These are phyloP conservation scores for Dryadomyces quercivorus DNA, from an alignment of 2,329 filamentous ascomycete genomes.

Conservation along the genomic window DNA sequence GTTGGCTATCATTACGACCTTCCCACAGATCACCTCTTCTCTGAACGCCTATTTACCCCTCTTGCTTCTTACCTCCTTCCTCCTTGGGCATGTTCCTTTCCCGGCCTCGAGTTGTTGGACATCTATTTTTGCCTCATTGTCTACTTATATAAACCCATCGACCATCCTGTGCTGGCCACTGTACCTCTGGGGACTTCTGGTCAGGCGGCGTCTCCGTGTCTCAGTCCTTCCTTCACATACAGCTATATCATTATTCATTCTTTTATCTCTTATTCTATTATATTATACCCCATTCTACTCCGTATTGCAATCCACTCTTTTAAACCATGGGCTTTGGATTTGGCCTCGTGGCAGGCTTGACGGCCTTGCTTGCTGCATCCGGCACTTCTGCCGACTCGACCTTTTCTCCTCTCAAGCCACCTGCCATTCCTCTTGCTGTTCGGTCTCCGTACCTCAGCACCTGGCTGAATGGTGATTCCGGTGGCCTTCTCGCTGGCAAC, in stretches of 20 bases:
- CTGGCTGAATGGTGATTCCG: conserved; percentile 52
- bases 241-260: background rate
- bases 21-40: background rate
- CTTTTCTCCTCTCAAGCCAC: conserved; percentile 20
- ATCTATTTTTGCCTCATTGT: no score
- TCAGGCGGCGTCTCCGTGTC: no score
- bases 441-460: conserved; percentile 63
- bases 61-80: background rate
- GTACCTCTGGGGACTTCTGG: no score
- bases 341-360: background rate
- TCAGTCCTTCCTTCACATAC: background rate
- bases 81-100: background rate
- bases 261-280: background rate
- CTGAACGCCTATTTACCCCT: background rate
- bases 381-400: conserved; percentile 9
- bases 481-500: conserved; percentile 53
- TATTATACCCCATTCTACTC: background rate
- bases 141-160: no score
- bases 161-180: no score
- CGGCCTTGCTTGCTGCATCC: background rate
- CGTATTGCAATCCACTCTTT: no score
- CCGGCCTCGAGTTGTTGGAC: no score
- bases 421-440: conserved; percentile 51
- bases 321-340: background rate
- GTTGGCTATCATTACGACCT: background rate